Conservation (phyloP, 2,329 filamentous ascomycete genomes). For the Pseudomassariella vexata region DNA sequence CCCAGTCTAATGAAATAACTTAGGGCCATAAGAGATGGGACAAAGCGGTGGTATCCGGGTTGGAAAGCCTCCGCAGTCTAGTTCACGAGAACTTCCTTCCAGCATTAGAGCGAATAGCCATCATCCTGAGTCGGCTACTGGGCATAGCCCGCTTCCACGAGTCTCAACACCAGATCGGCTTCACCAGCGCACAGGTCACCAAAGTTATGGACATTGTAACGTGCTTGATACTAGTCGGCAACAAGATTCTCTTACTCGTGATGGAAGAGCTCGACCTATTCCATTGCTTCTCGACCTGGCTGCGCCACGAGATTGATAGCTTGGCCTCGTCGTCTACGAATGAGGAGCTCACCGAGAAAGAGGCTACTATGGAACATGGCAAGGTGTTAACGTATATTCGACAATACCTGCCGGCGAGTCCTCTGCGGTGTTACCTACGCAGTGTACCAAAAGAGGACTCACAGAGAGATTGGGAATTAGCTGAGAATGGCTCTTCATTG, state of each 20-base stretch:
- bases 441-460: constrained; percentile 45
- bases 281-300: constrained; percentile 72
- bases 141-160: constrained; percentile 80
- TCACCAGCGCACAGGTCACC: constrained; percentile 57
- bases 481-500: constrained; percentile 38
- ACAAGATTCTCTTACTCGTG: constrained; percentile 65
- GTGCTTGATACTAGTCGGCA: constrained; percentile 68
- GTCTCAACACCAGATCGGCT: constrained; percentile 58
- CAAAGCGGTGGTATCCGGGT: constrained; percentile 71
- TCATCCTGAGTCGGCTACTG: constrained; percentile 76
- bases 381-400: constrained; percentile 75
- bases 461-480: constrained; percentile 36
- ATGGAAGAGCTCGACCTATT: constrained; percentile 78
- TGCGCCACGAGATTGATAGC: constrained; percentile 76
- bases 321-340: constrained; percentile 58
- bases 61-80: constrained; percentile 70
- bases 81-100: constrained; percentile 86
- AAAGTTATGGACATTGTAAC: constrained; percentile 65
- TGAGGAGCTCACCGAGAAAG: constrained; percentile 72
- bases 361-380: constrained; percentile 67
- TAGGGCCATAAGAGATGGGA: constrained; percentile 95
- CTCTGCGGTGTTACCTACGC: constrained; percentile 56
- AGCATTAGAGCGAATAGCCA: constrained; percentile 73
- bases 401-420: constrained; percentile 60
- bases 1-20: constrained; percentile 11